Percentiles rank a stretch among this genome's conserved stretches.
Evolutionary conservation across 2,329 filamentous ascomycete species (phyloP).

Genomic region (Talaromyces marneffei): DNA sequence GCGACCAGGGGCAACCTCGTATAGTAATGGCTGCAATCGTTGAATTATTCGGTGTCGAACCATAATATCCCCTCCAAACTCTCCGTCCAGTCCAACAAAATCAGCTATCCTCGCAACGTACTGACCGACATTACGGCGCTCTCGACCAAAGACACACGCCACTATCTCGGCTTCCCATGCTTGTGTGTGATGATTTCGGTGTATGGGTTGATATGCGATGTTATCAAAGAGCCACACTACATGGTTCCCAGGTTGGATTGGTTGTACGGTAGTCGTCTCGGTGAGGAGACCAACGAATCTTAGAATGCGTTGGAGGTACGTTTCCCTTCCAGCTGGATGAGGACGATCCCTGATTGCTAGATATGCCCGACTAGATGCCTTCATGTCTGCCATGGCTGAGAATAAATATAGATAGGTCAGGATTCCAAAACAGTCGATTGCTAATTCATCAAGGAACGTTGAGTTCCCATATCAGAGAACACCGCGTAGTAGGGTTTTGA

Average conservation of each 20-base stretch:
- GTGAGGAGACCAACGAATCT: conserved; percentile 23
- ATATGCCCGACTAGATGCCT: neutral
- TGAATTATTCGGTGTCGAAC: conserved; percentile 60
- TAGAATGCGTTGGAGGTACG: neutral
- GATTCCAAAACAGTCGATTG: neutral
- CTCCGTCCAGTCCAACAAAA: conserved; percentile 60
- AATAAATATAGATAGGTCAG: neutral
- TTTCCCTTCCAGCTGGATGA: neutral
- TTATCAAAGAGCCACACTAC: conserved; percentile 88
- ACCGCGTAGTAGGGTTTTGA: neutral
- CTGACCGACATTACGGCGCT: conserved; percentile 60
- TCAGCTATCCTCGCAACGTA: conserved; percentile 66
- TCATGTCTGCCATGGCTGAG: neutral
- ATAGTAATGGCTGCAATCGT: conserved; percentile 61
- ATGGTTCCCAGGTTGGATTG: conserved; percentile 52
- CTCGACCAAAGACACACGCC: conserved; percentile 70
- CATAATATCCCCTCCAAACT: conserved; percentile 40
- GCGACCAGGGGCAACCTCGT: conserved; percentile 65
- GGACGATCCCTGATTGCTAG: neutral
- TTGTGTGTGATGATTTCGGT: conserved; percentile 28
- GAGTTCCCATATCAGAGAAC: neutral
- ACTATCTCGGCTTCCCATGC: conserved; percentile 78
- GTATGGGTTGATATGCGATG: conserved; percentile 61
- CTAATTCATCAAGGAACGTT: neutral
- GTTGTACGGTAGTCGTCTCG: conserved; percentile 54